Conservation (phyloP, 441 rosid genomes). For the Omphalea diandra region DNA sequence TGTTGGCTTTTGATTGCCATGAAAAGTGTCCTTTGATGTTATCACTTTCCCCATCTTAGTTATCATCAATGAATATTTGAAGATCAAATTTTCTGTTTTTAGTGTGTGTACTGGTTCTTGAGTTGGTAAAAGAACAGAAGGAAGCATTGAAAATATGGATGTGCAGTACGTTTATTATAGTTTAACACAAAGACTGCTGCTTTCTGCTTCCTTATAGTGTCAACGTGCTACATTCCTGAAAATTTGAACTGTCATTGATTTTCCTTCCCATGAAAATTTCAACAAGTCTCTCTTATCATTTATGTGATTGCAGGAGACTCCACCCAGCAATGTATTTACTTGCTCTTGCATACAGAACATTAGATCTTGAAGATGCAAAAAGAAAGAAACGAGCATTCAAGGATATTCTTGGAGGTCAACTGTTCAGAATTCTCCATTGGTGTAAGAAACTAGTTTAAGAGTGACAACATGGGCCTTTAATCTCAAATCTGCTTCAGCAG, state of each 20-base stretch:
- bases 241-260: too few relatives aligned
- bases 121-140: not conserved
- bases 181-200: not conserved
- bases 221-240: not conserved
- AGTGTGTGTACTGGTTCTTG: not conserved
- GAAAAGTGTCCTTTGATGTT: not conserved
- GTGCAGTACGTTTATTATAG: not conserved
- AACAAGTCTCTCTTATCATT: not conserved
- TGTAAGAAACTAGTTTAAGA: constrained; percentile 63
- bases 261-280: not conserved
- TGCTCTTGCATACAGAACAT: constrained; percentile 88
- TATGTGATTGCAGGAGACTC: constrained; percentile 66
- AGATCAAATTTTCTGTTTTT: not conserved
- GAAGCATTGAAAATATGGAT: not conserved
- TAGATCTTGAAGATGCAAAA: constrained; percentile 85
- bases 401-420: constrained; percentile 36
- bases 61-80: not conserved
- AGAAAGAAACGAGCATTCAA: constrained; percentile 58
- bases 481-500: constrained; percentile 15
- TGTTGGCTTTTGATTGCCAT: not conserved
- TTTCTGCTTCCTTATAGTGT: not conserved
- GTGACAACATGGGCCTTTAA: constrained; percentile 3
- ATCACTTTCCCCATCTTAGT: too few relatives aligned
- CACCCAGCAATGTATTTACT: constrained; percentile 90
- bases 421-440: constrained; percentile 57